Evolutionary conservation across 208 protist genomes (phyloP).

Genomic region (Herpetomonas muscarum): DNA sequence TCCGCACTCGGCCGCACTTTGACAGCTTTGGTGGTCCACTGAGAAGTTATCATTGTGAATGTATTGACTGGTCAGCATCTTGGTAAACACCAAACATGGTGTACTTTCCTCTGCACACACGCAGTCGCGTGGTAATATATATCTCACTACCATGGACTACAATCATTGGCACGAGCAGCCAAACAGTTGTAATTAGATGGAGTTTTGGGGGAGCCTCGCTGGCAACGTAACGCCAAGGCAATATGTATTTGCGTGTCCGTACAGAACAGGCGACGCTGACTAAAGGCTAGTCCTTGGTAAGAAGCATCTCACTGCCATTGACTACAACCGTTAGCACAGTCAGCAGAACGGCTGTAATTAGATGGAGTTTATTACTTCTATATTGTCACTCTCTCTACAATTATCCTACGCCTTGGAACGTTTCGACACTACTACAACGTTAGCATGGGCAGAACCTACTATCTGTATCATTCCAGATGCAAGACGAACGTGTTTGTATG

Average conservation of each 20-base stretch:
- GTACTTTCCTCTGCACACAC: no score
- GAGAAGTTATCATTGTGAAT: constrained; percentile 4
- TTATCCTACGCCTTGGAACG: not conserved
- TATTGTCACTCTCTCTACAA: no score
- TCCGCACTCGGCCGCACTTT: no score
- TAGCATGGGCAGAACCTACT: not conserved
- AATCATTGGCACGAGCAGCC: not conserved
- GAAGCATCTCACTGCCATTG: constrained; percentile 28
- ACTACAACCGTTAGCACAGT: constrained; percentile 15
- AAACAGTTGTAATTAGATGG: not conserved
- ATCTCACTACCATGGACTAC: constrained; percentile 14
- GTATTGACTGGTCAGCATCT: constrained; percentile 4
- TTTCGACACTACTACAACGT: not conserved
- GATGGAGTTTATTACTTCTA: constrained; percentile 8
- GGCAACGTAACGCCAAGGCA: not conserved
- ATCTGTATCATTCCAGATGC: no score
- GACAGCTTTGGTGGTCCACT: no score
- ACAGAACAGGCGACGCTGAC: not conserved
- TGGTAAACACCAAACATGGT: constrained; percentile 4
- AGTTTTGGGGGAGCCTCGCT: no score
- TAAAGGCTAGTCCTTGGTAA: not conserved
- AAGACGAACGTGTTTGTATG: no score
- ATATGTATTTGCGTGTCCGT: constrained; percentile 2
- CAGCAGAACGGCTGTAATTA: constrained; percentile 10
- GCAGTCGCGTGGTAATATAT: not conserved